These are phyloP conservation scores for Pichia heedii DNA, from an alignment of 805 yeast genomes.

Conservation along the genomic window DNA sequence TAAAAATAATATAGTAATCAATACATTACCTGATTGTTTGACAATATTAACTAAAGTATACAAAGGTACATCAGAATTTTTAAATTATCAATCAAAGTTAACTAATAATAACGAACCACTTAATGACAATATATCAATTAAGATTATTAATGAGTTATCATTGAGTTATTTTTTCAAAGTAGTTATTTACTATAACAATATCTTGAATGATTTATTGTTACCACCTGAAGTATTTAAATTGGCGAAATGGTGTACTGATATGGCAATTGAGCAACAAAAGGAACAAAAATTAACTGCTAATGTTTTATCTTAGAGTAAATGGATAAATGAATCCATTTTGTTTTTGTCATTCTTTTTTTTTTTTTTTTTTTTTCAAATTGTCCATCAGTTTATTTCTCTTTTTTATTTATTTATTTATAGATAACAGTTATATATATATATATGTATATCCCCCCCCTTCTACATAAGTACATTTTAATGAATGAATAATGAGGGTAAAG, in stretches of 20 bases:
- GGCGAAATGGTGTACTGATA: constrained; percentile 67
- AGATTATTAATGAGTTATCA: constrained; percentile 53
- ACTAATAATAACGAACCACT: constrained; percentile 8
- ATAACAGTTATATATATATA: too few species aligned
- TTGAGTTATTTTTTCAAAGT: constrained; percentile 56
- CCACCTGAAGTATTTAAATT: constrained; percentile 55
- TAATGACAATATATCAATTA: constrained; percentile 25
- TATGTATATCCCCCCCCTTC: too few species aligned
- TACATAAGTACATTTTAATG: too few species aligned
- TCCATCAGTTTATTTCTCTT: too few species aligned
- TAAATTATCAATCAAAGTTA: constrained; percentile 28
- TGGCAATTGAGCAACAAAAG: constrained; percentile 43
- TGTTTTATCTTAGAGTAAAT: constrained; percentile 1
- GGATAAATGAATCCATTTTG: too few species aligned
- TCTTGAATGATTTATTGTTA: constrained; percentile 55
- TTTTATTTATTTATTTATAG: too few species aligned
- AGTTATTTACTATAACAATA: constrained; percentile 52
- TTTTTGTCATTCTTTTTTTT: not conserved
- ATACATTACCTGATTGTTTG: constrained; percentile 49
- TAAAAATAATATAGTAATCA: constrained; percentile 42
- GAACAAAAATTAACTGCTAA: constrained; percentile 16
- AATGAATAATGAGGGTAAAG: too few species aligned
- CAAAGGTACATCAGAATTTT: constrained; percentile 40
- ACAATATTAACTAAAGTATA: constrained; percentile 54
- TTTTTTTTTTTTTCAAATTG: not conserved